Base-by-base conservation (phyloP, 2,329 filamentous ascomycete species). In the Amylocarpus encephaloides region DNA sequence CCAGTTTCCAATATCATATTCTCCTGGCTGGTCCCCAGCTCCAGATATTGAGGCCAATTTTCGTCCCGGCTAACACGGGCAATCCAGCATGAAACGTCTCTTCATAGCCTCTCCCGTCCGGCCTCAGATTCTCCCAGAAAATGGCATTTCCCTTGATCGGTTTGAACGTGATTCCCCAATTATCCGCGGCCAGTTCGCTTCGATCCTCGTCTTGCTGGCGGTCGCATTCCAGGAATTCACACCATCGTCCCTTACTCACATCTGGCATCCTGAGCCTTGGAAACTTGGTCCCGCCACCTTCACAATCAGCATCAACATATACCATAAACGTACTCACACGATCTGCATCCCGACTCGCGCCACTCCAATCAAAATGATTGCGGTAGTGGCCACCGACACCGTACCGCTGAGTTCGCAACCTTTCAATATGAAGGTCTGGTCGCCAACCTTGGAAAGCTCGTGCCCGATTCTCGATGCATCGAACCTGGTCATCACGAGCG, bases 21-120 rank as follows among this genome's bases (percentile, higher is more conserved):
- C 54, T 54, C 46, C 57, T 47, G n/a, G 55, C 51, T 38, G 55
- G 47, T 30, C 61, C 65, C 78, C 78, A 82, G 64, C 75, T 81
- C 80, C 80, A 83, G 53, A 83, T 80, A 66, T 83, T 83, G 65
- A 83, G 64, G 0, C 79, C 80, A 50, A 82, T 71, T 68, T 83
- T 83, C 34, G 67, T 70, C 2, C 80, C 80, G 36, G 64, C 69
- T 43, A 66, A 65, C 0, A 83, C 79, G 7, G 79, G 78, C 60
- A 81, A 67, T 5, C 77, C 79, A 39, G 78, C 78, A 70, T 83
- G 80, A 70, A 79, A 79, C 30, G 76, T 79, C 65, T 82, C 77
- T 50, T 71, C 68, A 59, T 78, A 79, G 11, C 78, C 78, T 18
- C 66, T 70, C 2, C 79, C 79, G 64, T 81, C 76, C 0, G 67